phyloP scores from a whole-genome alignment of 345 rosid species.

The Cardamine occulta region DNA sequence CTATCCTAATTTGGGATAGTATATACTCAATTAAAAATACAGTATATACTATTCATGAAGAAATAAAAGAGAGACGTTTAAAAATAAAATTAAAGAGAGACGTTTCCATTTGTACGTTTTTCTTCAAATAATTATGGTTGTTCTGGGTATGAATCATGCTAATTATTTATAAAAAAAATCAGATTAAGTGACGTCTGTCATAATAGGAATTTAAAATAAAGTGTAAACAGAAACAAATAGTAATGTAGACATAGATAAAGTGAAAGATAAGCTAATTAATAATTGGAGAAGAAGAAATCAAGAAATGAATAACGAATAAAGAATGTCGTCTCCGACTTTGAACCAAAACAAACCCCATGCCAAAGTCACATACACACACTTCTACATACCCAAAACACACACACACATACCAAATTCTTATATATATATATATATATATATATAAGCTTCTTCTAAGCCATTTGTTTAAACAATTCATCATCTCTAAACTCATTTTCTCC shows the following conservation, averaged over 20 bases:
- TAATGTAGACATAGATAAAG: conserved; percentile 26
- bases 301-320: conserved; percentile 14
- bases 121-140: conserved; percentile 1
- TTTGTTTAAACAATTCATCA: conserved; percentile 31
- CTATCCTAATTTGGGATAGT: not conserved
- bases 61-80: not conserved
- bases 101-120: not conserved
- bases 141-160: conserved; percentile 37
- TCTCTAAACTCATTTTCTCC: not conserved
- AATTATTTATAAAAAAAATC: not conserved
- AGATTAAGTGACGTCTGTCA: conserved; percentile 13
- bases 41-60: not conserved
- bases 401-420: not conserved
- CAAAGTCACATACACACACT: conserved; percentile 41
- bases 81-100: not conserved
- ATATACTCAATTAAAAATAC: too few species aligned
- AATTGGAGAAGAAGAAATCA: conserved; percentile 30
- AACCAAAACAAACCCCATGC: conserved; percentile 29
- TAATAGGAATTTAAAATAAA: not conserved
- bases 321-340: conserved; percentile 37
- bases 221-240: conserved; percentile 13
- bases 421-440: conserved; percentile 17
- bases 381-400: conserved; percentile 25
- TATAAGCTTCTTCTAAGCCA: conserved; percentile 20
- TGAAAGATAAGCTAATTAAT: conserved; percentile 37